Base-by-base conservation (phyloP, 2,329 filamentous ascomycete genomes). In the Cordyceps javanica region DNA sequence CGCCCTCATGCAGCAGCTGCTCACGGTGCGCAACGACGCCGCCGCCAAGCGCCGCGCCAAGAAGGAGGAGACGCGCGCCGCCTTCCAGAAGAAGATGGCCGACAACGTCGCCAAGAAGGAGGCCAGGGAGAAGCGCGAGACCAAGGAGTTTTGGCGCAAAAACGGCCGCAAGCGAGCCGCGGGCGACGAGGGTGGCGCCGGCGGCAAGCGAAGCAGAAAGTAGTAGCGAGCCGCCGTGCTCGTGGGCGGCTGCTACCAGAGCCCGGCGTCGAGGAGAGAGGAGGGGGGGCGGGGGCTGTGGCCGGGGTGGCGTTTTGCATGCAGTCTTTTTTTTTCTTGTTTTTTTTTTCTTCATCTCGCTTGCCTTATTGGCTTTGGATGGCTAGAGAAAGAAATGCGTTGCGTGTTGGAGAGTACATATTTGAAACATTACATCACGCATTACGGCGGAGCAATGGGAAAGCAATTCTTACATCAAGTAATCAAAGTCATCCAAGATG, bases 1-100 rank as follows among this genome's bases (percentile, higher is more conserved):
- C 32, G 86, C 91, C 65, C 77, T 99, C 63, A 88, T 99, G 85
- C 89, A 96, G 76, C 94, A 97, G 79, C 82, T 99, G 54, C 88
- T 90, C 68, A 93, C 92, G 16, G 78, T 99, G 67, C 79, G 91
- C 64, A 96, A 95, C 68, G 94, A 97, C 68, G 94, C 95, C 71
- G 83, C 88, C 3, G 90, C 89, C 64, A 95, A 94, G 79, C 78
- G 94, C 46, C 75, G 84, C 23, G 86, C 79, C 58, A 93, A 93
- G 75, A 94, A 99, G 79, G 92, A 97, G 67, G 90, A 93, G 78
- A 83, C 90, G 69, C 83, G 89, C 60, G 83, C 85, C 63, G 85
- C 85, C 63, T 94, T 96, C 74, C 81, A 87, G 64, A 89, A 88
- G 75, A 94, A 91, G 80, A 82, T 97, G 41, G 88, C 84, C 8